Percentiles rank a stretch among this genome's conserved stretches.
Conservation (phyloP, 78 protist genomes). For the Dictyostelium purpureum region DNA sequence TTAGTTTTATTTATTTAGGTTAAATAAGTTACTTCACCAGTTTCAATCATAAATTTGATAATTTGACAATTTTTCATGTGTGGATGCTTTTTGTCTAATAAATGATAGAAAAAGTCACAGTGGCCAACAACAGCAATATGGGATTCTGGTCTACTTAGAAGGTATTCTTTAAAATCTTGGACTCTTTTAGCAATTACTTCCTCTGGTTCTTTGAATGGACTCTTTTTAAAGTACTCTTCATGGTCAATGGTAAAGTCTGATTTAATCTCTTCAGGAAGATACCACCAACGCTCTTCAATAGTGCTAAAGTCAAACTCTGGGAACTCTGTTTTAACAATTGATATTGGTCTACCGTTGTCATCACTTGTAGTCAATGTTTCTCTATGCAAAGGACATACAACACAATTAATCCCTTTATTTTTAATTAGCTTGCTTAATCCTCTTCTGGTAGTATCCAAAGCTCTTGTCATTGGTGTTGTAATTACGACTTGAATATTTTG, state of each 20-base stretch:
- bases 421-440: conserved; percentile 12
- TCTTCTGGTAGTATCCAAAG: conserved; percentile 54
- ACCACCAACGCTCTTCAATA: conserved; percentile 64
- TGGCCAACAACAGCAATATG: conserved; percentile 56
- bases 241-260: conserved; percentile 25
- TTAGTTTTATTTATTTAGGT: not conserved
- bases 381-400: not conserved
- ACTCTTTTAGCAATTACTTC: not conserved
- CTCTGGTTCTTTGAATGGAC: conserved; percentile 18
- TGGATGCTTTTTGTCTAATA: conserved; percentile 19
- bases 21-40: not conserved
- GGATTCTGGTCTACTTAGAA: not conserved
- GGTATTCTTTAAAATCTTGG: conserved; percentile 17
- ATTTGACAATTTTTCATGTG: conserved; percentile 38
- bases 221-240: conserved; percentile 52
- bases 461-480: conserved; percentile 47
- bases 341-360: conserved; percentile 48
- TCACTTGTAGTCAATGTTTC: conserved; percentile 39
- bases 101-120: conserved; percentile 31
- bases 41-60: conserved; percentile 6
- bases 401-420: not conserved
- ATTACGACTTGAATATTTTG: conserved; percentile 2
- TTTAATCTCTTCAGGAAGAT: conserved; percentile 19
- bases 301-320: conserved; percentile 32
- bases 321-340: conserved; percentile 11